Evolutionary conservation across 495 filamentous ascomycete species (phyloP).

Genomic region (Talaromyces thailandensis): DNA sequence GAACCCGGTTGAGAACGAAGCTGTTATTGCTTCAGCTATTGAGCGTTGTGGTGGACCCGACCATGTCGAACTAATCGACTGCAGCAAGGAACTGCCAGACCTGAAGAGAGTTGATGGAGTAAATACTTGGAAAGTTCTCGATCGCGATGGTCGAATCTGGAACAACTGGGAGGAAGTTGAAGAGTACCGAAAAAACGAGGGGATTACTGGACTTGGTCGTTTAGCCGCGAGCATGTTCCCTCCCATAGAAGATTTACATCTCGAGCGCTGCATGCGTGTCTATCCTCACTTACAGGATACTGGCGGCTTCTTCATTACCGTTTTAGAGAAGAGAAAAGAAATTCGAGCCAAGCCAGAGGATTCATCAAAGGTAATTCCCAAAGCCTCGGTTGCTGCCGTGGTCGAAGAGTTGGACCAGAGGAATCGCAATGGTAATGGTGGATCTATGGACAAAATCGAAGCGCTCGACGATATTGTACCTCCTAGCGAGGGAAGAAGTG

Average conservation of each 20-base stretch:
- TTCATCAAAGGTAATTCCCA: constrained; percentile 46
- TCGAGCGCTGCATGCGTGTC: constrained; percentile 84
- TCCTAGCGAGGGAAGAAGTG: constrained; percentile 24
- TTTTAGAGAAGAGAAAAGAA: constrained; percentile 82
- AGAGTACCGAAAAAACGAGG: constrained; percentile 48
- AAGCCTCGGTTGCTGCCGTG: constrained; percentile 43
- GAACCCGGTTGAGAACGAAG: constrained; percentile 96
- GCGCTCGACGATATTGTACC: constrained; percentile 38
- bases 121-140: constrained; percentile 77
- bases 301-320: constrained; percentile 93
- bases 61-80: constrained; percentile 78
- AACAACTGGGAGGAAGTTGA: constrained; percentile 66
- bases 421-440: constrained; percentile 28
- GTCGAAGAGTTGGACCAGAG: constrained; percentile 44
- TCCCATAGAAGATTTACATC: constrained; percentile 56
- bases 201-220: constrained; percentile 48
- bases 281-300: constrained; percentile 96
- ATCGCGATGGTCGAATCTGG: constrained; percentile 69
- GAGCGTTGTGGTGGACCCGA: constrained; percentile 77
- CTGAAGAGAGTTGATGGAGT: constrained; percentile 69
- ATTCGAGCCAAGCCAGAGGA: constrained; percentile 76
- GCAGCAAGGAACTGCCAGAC: constrained; percentile 61
- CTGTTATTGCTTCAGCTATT: constrained; percentile 80
- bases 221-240: constrained; percentile 80
- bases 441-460: constrained; percentile 40